Conservation (phyloP, 495 filamentous ascomycete species). For the Podospora pseudopauciseta region DNA sequence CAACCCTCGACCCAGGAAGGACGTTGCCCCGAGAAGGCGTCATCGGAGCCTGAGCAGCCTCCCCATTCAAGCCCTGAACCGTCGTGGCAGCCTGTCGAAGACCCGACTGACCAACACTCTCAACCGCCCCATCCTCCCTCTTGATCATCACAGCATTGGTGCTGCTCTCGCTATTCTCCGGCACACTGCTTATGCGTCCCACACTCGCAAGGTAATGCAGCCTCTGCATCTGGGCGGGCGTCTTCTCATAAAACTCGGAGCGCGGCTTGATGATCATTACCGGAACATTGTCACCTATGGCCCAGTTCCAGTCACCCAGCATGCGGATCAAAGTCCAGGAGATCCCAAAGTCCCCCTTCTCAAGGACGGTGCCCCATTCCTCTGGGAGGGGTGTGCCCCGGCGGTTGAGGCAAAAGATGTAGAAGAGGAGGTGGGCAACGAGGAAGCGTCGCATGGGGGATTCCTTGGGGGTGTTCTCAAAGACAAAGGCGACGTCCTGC, state of each 20-base stretch:
- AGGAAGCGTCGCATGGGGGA: constrained; percentile 28
- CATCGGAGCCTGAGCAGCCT: background rate
- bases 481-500: constrained; percentile 26
- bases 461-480: constrained; percentile 20
- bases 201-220: background rate
- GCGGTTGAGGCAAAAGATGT: constrained; percentile 21
- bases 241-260: constrained; percentile 26
- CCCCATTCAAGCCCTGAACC: background rate
- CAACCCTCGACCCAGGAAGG: background rate
- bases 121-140: constrained; percentile 6
- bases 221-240: background rate
- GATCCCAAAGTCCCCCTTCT: constrained; percentile 9
- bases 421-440: constrained; percentile 24
- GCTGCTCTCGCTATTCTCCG: background rate
- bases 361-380: constrained; percentile 21
- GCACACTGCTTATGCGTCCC: background rate
- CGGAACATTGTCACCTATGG: constrained; percentile 24
- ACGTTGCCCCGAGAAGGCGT: background rate
- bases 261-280: constrained; percentile 29
- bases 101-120: background rate
- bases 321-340: constrained; percentile 22
- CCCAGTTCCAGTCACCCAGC: constrained; percentile 33
- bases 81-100: background rate
- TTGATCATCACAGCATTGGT: constrained; percentile 2
- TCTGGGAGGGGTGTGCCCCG: constrained; percentile 9